A percentile compares a stretch with the other conserved stretches of the same genome.
These are phyloP conservation scores for Amaranthus hypochondriacus DNA, from an alignment of 148 eudicot species.

Conservation along the genomic window DNA sequence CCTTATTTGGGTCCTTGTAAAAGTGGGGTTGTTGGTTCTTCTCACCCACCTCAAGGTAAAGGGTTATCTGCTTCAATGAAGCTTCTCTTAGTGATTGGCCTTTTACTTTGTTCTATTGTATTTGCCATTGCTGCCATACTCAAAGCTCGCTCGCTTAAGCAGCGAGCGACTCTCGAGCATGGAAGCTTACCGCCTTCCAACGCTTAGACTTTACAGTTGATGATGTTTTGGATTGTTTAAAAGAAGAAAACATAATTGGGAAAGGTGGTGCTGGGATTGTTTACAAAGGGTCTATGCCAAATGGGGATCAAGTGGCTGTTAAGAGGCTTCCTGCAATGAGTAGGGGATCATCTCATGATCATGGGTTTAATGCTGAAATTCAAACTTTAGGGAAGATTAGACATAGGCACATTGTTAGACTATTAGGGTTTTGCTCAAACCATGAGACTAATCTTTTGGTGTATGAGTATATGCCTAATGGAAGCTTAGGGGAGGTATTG, in stretches of 20 bases:
- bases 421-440: conserved; percentile 84
- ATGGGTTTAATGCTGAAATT: conserved; percentile 92
- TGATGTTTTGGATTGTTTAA: conserved; percentile 71
- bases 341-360: conserved; percentile 90
- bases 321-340: conserved; percentile 80
- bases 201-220: conserved; percentile 73
- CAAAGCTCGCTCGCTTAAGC: conserved; percentile 75
- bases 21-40: conserved; percentile 40
- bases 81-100: conserved; percentile 74
- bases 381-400: conserved; percentile 91
- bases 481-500: conserved; percentile 87
- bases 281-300: conserved; percentile 79
- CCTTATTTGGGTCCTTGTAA: conserved; percentile 90
- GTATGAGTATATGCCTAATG: conserved; percentile 96
- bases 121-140: conserved; percentile 82
- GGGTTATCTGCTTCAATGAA: conserved; percentile 73
- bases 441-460: conserved; percentile 89
- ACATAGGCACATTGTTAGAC: conserved; percentile 84
- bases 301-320: conserved; percentile 74
- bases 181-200: conserved; percentile 93
- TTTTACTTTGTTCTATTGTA: conserved; percentile 75
- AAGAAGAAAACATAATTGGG: conserved; percentile 89
- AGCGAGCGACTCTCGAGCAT: conserved; percentile 71
- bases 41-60: conserved; percentile 46
- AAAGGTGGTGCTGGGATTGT: conserved; percentile 97